phyloP scores from a whole-genome alignment of 192 early-diverging fungal genomes.

The Backusella liffmaniae region DNA sequence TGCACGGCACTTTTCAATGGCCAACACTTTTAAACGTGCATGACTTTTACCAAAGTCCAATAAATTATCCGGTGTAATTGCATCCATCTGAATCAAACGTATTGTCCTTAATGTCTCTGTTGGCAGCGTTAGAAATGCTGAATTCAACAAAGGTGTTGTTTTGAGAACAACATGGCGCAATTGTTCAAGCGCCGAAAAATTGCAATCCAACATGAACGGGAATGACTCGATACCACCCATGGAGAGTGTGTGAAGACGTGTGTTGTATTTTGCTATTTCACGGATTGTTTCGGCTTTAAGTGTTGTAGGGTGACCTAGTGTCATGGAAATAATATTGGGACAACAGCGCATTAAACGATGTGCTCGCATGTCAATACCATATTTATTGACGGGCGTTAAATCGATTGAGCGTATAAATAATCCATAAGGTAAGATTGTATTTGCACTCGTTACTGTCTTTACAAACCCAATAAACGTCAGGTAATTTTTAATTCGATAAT shows the following conservation, averaged over 20 bases:
- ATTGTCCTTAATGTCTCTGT: background rate
- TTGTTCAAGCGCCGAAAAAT: background rate
- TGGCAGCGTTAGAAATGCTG: background rate
- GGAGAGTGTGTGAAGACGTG: background rate
- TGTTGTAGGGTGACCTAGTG: background rate
- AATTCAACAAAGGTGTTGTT: background rate
- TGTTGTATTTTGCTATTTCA: background rate
- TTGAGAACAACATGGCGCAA: background rate
- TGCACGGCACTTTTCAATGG: background rate
- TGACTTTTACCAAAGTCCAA: background rate
- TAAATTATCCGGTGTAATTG: background rate
- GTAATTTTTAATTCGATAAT: conserved; percentile 5
- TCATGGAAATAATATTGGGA: conserved; percentile 3
- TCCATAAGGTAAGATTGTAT: background rate
- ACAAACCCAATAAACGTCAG: background rate
- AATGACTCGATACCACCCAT: conserved; percentile 4
- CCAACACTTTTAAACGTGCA: background rate
- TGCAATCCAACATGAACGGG: background rate
- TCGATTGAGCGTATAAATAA: background rate
- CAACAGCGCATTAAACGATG: background rate
- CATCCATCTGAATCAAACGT: background rate
- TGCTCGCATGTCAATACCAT: background rate
- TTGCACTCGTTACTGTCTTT: background rate
- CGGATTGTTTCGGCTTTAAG: background rate
- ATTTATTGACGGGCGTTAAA: background rate